Conservation (phyloP, 352 stramenopile species). For the Pythium pyrilobum region DNA sequence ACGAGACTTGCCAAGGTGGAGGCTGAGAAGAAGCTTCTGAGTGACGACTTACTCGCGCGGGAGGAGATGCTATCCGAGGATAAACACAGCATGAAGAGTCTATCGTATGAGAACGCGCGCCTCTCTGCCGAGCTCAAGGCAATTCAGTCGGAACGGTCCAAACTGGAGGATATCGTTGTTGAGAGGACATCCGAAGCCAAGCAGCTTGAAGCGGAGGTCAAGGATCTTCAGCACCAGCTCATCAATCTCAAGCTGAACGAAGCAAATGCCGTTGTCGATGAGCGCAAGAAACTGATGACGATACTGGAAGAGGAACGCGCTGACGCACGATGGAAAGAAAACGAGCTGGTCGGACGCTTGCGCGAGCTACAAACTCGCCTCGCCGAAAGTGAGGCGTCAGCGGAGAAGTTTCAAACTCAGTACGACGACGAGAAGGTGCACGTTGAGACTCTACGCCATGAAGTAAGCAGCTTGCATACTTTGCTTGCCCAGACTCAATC, state of each 20-base stretch:
- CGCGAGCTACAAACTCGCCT: slow-evolving; percentile 45
- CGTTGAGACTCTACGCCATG: slow-evolving; percentile 57
- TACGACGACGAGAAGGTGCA: slow-evolving; percentile 78
- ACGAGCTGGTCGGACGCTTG: slow-evolving; percentile 42
- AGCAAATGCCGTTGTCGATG: slow-evolving; percentile 41
- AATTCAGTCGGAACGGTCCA: slow-evolving; percentile 3
- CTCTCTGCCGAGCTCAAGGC: slow-evolving; percentile 13
- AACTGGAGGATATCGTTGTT: slow-evolving; percentile 11
- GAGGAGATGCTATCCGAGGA: slow-evolving; percentile 14
- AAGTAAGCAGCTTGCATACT: slow-evolving; percentile 56
- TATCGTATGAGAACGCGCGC: slow-evolving; percentile 21
- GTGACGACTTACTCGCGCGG: background rate
- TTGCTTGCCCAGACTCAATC: slow-evolving; percentile 58
- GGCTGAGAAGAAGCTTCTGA: slow-evolving; percentile 9
- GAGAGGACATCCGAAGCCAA: slow-evolving; percentile 2
- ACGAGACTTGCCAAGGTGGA: slow-evolving; percentile 3
- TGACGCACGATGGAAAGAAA: slow-evolving; percentile 48
- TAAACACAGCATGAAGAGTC: slow-evolving; percentile 17
- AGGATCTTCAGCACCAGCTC: slow-evolving; percentile 43
- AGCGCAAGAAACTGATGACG: slow-evolving; percentile 47
- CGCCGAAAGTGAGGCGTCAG: slow-evolving; percentile 40
- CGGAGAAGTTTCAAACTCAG: slow-evolving; percentile 60
- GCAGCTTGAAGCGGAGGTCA: slow-evolving; percentile 29
- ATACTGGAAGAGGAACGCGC: slow-evolving; percentile 47
- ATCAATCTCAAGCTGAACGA: slow-evolving; percentile 51